Evolutionary conservation across 2,329 filamentous ascomycete genomes (phyloP), one percentile per base, ranked within the genome.

Genomic region (Orbilia blumenaviensis): DNA sequence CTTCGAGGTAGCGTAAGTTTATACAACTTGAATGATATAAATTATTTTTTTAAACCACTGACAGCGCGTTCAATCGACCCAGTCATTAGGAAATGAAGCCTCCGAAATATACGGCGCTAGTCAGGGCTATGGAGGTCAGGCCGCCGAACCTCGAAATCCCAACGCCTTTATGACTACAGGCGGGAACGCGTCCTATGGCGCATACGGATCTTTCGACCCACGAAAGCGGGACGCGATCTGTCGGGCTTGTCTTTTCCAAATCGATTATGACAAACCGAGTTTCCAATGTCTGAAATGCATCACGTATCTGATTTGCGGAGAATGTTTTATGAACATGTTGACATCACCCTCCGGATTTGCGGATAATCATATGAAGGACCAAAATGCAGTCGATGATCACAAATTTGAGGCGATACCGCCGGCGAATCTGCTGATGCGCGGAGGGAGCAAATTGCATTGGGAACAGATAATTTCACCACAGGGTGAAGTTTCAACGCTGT

Each of bases 371-470:
- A 10, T n/a, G 18, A 56, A 38, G 32, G 38, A 44, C 16, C 23
- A 60, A 25, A 63, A 21, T 8, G 27, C 34, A 14, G 32, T 48
- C 0, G 38, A 44, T 8, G 25, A 44, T 10, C 67, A 72, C 18
- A 52, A 38, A 21, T 72, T 72, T 14, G 67, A 58, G n/a, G 36
- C 7, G 2, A 56, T 64, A 25, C 67, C 67, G 38, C 67, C 67
- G 9, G 16, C 29, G 38, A 72, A 58, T 44, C 9, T 27, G n/a
- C 12, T 41, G 10, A 16, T 23, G 50, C 36, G 50, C 5, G 50
- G 23, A 1, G 25, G 67, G 42, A 48, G 14, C 10, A 42, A 41
- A 10, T 1, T 60, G 6, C 67, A 72, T 46, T 72, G 67, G 67
- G 58, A 72, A 23, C 34, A 50, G 46, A 63, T 72, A 23, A 46